Conservation (phyloP, 352 stramenopile genomes). For the Blastocystis sp. region DNA sequence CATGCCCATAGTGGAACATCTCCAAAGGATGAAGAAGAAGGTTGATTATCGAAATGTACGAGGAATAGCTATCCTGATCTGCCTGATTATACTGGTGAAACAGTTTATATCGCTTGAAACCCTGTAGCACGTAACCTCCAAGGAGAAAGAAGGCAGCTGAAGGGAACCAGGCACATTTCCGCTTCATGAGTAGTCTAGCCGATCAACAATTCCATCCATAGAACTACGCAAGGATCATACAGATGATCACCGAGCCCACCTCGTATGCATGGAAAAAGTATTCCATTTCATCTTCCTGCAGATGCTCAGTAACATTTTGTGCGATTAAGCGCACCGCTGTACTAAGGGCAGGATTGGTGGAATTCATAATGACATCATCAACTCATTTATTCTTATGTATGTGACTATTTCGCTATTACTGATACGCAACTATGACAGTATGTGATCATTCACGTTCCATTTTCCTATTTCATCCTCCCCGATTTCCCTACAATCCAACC, state of each 20-base stretch:
- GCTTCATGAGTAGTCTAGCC: background rate
- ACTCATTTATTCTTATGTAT: too few species aligned
- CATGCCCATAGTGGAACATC: conserved; percentile 8
- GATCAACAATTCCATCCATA: too few species aligned
- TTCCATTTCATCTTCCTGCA: conserved; percentile 27
- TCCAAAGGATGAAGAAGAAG: background rate
- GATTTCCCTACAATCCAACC: too few species aligned
- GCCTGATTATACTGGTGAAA: background rate
- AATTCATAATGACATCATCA: too few species aligned
- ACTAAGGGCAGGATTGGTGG: too few species aligned
- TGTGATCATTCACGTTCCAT: too few species aligned
- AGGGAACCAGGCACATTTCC: background rate
- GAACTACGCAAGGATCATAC: background rate
- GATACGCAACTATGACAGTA: too few species aligned
- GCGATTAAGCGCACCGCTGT: too few species aligned
- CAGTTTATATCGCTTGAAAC: background rate
- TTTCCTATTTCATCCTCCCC: too few species aligned
- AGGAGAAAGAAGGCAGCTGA: background rate
- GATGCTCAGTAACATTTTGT: conserved; percentile 15
- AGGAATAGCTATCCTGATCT: background rate
- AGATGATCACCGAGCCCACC: background rate
- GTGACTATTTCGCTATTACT: too few species aligned
- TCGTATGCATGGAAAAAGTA: background rate
- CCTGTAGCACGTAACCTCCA: background rate
- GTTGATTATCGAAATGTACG: background rate